Evolutionary conservation across 1,139 yeast genomes (phyloP), one percentile per base, ranked within the genome.

Genomic region (Candida dubliniensis): DNA sequence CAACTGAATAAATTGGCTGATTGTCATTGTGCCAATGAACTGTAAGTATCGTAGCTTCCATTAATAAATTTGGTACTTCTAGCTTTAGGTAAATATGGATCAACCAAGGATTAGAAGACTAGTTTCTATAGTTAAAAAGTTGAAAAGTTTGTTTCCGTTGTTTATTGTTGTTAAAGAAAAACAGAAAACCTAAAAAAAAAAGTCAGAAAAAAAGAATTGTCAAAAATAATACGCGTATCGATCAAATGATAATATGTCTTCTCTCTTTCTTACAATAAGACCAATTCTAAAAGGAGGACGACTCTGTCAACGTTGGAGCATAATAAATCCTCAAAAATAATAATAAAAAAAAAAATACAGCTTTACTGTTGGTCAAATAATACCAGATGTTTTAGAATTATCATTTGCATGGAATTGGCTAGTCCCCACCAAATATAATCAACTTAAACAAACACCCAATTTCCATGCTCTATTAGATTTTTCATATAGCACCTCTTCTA

Each of bases 1-100:
- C 82, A 1, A 87, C 82, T 25, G 91, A 78, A 62, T 91, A 95
- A 4, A 93, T 87, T 0, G 99, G 96, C 60, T 80, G 82, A 52
- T 76, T 81, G 46, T 83, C 87, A 49, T 84, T 82, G 59, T 87
- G 96, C 95, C 95, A 87, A 60, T 85, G 89, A 26, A 86, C 79
- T 8, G 87, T 77, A 40, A 84, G 66, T 3, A 87, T 81, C 41
- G 77, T 66, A 2, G 88, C 83, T 51, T 78, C 74, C 80, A 84
- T 79, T 8, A n/a, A 8, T 10, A 30, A 30, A 3, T 9, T 27
- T 3, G 4, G n/a, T 27, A 4, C 4, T 27, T 27, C n/a, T 9
- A 10, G n/a, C 30, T 10, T 10, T 9, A 27, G 7, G 30, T 3
- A 18, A 18, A 18, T 18, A 5, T 18, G 23, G 23, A 18, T 18